Evolutionary conservation across 805 yeast genomes (phyloP), one percentile per base, ranked within the genome.

Genomic region (Grigorovia transvaalensis): DNA sequence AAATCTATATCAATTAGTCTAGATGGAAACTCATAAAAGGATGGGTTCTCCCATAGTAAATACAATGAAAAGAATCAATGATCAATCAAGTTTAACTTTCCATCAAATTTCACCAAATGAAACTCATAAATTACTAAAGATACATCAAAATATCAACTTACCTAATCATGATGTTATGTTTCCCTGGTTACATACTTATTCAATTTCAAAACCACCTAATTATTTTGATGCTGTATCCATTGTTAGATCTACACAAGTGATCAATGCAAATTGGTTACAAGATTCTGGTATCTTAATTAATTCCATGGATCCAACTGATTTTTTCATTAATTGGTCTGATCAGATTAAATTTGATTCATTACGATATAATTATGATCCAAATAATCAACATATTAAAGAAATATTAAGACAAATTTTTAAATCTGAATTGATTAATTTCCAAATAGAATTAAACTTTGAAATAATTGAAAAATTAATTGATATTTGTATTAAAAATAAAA

Each of bases 151-250:
- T n/a, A 50, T 49, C 48, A 15, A 27, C 2, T 61, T 83, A 44
- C 96, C 96, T 0, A 78, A 77, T 3, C 83, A 90, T 18, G 76
- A 74, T 23, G 61, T 62, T 11, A 79, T 90, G 75, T 90, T 89
- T 59, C 97, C 97, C 0, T 89, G 96, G 96, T 72, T 88, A 27
- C 96, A 90, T 64, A 93, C 95, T 0, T 71, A 85, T 45, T 80
- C 83, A 55, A 73, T 72, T 13, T 72, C 74, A 40, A 80, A 81
- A 59, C 70, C 74, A 44, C 78, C 82, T 23, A 85, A 80, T 59
- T 67, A 75, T 45, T 74, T 65, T 71, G 80, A 66, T 58, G 68
- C 59, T 20, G 38, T 59, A 30, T 58, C 71, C 2, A 59, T 64
- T 8, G 69, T 70, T 45, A 64, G 74, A 15, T 59, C 64, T 15